Evolutionary conservation across 2,329 filamentous ascomycete species (phyloP), one percentile per base, ranked within the genome.

Genomic region (Talaromyces sp.): DNA sequence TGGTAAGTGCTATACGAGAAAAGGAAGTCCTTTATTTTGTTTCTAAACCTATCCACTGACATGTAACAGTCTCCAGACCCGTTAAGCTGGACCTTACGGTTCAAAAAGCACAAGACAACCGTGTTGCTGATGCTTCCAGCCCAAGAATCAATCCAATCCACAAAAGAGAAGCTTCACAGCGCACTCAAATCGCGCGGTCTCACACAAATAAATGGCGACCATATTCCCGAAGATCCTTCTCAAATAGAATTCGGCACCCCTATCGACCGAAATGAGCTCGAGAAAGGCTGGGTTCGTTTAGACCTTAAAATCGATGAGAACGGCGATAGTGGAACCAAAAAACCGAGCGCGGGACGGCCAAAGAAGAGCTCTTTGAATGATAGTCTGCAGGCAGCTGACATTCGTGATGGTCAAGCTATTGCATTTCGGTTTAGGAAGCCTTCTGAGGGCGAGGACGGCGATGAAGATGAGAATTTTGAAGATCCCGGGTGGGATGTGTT

Each of bases 71-170:
- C 62, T 22, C 51, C 65, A 28, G 66, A 70, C 50, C 79, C 84
- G 45, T 74, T 79, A n/a, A 77, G 81, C 63, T 78, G 83, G 65
- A 89, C 87, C 9, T 75, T 92, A 57, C 81, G 86, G 60, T 85
- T 92, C 75, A 91, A 90, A 72, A 81, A 88, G 69, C 85, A 87
- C 67, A 83, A 84, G 59, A 82, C 85, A 65, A 91, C 87, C 3
- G 78, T 91, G 63, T 83, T 89, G 65, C 78, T 91, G 59, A 85
- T 88, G 61, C 79, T 87, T 46, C 80, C 84, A 39, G 75, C 84
- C 5, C 74, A 80, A 13, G 79, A 80, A 39, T 72, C 84, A 10
- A 83, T 90, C 66, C 73, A 77, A 15, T 72, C 77, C 1, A 75
- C 89, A 59, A 84, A 84, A 58, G 65, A 77, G 17, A 79, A 84